Evolutionary conservation across 371 early-diverging fungal species (phyloP).

Genomic region (Apophysomyces ossiformis): DNA sequence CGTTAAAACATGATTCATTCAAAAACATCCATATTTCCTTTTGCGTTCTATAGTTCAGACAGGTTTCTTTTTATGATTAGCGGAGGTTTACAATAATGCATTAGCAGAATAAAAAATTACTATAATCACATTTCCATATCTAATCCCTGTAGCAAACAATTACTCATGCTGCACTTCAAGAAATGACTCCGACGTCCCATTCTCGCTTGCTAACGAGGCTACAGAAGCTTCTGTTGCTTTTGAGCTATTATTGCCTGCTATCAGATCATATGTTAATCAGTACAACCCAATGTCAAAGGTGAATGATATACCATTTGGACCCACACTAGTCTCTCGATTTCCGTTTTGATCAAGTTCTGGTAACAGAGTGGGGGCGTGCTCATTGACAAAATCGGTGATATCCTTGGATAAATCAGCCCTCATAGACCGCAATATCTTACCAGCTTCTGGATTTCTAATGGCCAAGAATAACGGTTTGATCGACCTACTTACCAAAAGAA

Average conservation of each 20-base stretch:
- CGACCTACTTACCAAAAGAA: conserved; percentile 51
- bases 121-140: too few relatives aligned
- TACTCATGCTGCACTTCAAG: neutral
- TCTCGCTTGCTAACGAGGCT: too few relatives aligned
- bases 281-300: too few relatives aligned
- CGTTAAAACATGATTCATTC: neutral
- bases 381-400: conserved; percentile 33
- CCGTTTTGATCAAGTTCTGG: conserved; percentile 10
- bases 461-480: conserved; percentile 86
- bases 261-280: too few relatives aligned
- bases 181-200: neutral
- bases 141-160: neutral
- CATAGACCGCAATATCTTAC: conserved; percentile 37
- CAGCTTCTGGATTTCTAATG: conserved; percentile 55
- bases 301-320: neutral
- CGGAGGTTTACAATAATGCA: too few relatives aligned
- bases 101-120: too few relatives aligned
- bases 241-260: too few relatives aligned
- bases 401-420: conserved; percentile 37
- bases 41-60: neutral
- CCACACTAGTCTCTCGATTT: neutral
- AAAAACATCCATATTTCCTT: conserved; percentile 3
- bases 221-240: too few relatives aligned
- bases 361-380: conserved; percentile 18
- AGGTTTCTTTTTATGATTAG: too few relatives aligned